Base-by-base conservation (phyloP, 352 stramenopile genomes). In the Globisporangium iwayamae region DNA sequence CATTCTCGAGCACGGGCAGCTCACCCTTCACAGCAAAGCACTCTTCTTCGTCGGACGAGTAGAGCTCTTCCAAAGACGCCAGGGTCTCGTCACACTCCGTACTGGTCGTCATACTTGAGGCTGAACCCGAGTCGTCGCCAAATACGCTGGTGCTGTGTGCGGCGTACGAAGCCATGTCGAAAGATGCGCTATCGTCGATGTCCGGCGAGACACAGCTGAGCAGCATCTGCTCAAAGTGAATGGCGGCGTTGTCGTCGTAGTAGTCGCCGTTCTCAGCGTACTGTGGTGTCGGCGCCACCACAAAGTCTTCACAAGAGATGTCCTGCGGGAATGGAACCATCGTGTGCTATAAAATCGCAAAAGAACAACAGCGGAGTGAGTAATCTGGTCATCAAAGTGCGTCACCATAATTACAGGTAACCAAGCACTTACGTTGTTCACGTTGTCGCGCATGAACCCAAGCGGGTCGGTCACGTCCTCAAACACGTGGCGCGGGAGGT, bases 391-490 rank as follows among this genome's bases (percentile, higher is more conserved):
- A 47, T n/a, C 2, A 5, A 18, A 36, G 6, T 11, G 14, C 48
- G 14, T 13, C 14, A 2, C 16, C 39, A 47, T 3, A 2, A 18
- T 28, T 22, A n/a, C 3, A 59, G 11, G 6, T 36, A 36, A 36
- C 32, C 14, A 43, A 22, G 14, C 4, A 66, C 62, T 36, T 56
- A 67, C 61, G 18, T n/a, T 20, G 16, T 51, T 36, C 4, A 28
- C 28, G 22, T 52, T 34, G 30, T 67, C 45, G 30, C 43, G 53
- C 62, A 67, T 67, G 43, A 67, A 56, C 13, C 62, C 43, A 16
- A 62, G 28, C 22, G 53, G 54, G 47, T 68, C 63, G 3, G 47
- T 64, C 32, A 68, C 56, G 9, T 68, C 63, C 3, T 68, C 63
- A 7, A 68, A 63, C 7, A 68, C 47, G 14, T 63, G 39, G 28